These are phyloP conservation scores for Yamadazyma ubonensis DNA, from an alignment of 805 yeast species.

Conservation along the genomic window DNA sequence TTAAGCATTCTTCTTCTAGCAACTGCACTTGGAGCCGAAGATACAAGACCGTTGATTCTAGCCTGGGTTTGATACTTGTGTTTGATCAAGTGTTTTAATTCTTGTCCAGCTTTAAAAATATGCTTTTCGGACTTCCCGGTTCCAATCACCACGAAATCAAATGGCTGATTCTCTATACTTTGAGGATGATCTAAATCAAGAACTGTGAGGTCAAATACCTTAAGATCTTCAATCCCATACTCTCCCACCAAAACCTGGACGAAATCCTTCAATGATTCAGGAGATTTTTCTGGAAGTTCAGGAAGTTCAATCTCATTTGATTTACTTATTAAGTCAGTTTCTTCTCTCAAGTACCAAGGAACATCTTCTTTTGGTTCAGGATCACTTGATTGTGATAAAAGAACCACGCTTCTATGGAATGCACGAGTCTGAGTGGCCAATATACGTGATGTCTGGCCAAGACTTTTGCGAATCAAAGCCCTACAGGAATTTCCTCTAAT, in stretches of 20 bases:
- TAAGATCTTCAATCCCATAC: slow-evolving; percentile 64
- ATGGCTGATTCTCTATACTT: slow-evolving; percentile 26
- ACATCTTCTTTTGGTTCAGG: too few species aligned
- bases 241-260: slow-evolving; percentile 51
- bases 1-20: slow-evolving; percentile 43
- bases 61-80: slow-evolving; percentile 42
- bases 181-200: slow-evolving; percentile 31
- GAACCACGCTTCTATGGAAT: too few species aligned
- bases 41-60: slow-evolving; percentile 67
- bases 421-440: too few species aligned
- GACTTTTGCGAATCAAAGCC: neutral
- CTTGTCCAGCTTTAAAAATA: slow-evolving; percentile 64
- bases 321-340: slow-evolving; percentile 16
- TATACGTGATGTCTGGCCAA: neutral
- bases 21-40: slow-evolving; percentile 47
- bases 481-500: neutral
- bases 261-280: slow-evolving; percentile 47
- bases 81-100: slow-evolving; percentile 59
- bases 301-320: slow-evolving; percentile 43
- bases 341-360: slow-evolving; percentile 66
- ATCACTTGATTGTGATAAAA: too few species aligned
- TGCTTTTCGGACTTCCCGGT: slow-evolving; percentile 80
- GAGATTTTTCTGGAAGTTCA: slow-evolving; percentile 57
- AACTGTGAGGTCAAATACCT: slow-evolving; percentile 61
- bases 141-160: slow-evolving; percentile 50